These are phyloP conservation scores for Coffea eugenioides DNA, from an alignment of 257 asterid species.

Conservation along the genomic window DNA sequence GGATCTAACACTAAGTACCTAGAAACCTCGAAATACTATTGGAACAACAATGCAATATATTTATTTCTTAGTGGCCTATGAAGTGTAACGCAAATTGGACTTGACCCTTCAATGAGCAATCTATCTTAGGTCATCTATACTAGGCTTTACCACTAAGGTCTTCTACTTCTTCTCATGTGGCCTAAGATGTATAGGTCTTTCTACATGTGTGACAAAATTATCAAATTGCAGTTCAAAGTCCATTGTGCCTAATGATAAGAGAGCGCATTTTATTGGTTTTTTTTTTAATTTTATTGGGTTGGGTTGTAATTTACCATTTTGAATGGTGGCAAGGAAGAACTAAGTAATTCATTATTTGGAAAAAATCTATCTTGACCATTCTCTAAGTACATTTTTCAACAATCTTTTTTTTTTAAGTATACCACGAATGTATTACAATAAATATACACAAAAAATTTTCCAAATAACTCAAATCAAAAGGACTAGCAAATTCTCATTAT, in stretches of 20 bases:
- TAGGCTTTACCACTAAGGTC: background rate
- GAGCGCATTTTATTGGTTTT: too few relatives aligned
- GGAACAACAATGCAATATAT: background rate
- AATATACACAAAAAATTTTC: too few relatives aligned
- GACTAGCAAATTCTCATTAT: background rate
- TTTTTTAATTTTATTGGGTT: too few relatives aligned
- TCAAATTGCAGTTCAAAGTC: background rate
- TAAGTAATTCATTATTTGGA: too few relatives aligned
- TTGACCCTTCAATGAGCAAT: background rate
- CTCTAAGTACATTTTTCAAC: too few relatives aligned
- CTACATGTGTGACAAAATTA: background rate
- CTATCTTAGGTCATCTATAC: background rate
- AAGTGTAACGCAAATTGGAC: background rate
- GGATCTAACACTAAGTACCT: background rate
- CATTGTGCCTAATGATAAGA: background rate
- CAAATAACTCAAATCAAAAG: too few relatives aligned
- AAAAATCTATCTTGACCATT: too few relatives aligned
- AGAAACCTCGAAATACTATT: background rate
- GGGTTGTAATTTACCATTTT: too few relatives aligned
- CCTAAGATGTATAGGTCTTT: background rate
- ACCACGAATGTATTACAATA: too few relatives aligned
- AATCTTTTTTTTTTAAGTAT: too few relatives aligned
- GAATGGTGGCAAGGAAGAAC: too few relatives aligned
- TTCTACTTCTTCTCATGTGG: background rate
- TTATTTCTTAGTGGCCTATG: background rate